A percentile compares a stretch with the other conserved stretches of the same genome.
These are phyloP conservation scores for Galium porrigens DNA, from an alignment of 305 asterid genomes.

Conservation along the genomic window DNA sequence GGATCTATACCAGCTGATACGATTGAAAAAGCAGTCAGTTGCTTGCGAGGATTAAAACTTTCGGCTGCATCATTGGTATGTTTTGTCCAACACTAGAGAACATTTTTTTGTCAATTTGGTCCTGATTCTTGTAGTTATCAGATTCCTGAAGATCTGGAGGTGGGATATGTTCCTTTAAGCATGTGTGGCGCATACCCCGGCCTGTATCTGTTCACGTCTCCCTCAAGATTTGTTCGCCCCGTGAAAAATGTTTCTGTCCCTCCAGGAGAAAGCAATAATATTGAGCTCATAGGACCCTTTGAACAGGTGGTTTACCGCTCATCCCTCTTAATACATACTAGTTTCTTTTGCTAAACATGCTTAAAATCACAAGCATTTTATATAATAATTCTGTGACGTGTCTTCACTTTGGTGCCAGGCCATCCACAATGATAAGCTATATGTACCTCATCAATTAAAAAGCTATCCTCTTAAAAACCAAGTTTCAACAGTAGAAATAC, in stretches of 20 bases:
- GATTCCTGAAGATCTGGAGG: slow-evolving; percentile 96
- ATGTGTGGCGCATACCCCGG: slow-evolving; percentile 92
- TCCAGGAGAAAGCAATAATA: slow-evolving; percentile 45
- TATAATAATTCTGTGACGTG: not conserved
- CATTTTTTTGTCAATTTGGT: not conserved
- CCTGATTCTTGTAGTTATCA: slow-evolving; percentile 17
- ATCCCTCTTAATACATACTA: not conserved
- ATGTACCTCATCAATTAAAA: not conserved
- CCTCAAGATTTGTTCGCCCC: slow-evolving; percentile 89
- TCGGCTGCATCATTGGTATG: slow-evolving; percentile 46
- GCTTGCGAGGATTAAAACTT: slow-evolving; percentile 65
- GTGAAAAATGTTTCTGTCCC: slow-evolving; percentile 50
- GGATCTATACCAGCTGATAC: slow-evolving; percentile 52
- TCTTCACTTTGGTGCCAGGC: not conserved
- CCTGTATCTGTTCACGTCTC: slow-evolving; percentile 60
- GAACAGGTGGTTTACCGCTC: slow-evolving; percentile 47
- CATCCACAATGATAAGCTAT: not conserved
- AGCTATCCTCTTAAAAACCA: not conserved
- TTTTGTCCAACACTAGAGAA: not conserved
- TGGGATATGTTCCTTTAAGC: slow-evolving; percentile 88
- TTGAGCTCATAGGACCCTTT: slow-evolving; percentile 86
- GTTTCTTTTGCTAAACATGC: not conserved
- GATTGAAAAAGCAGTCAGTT: slow-evolving; percentile 51
- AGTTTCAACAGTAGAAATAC: not conserved
- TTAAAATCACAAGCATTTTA: not conserved